Base-by-base conservation (phyloP, 371 early-diverging fungal species). In the Mortierella sp. region DNA sequence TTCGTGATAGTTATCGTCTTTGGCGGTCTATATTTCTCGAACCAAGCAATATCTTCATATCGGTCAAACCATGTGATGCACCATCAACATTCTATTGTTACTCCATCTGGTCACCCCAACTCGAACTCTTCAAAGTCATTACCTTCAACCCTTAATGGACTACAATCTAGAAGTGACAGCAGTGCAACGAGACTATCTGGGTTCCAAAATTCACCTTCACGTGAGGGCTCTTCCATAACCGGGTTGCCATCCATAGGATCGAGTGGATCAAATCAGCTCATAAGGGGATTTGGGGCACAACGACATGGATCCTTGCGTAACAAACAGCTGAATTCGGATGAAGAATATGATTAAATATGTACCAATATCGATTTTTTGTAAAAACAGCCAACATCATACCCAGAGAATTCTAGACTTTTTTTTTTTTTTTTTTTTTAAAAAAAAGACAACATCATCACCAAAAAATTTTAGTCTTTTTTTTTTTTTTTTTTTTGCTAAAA, bases 11-110 rank as follows among this genome's bases (percentile, higher is more conserved):
- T 80, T 10, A 10, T 80, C 45, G 59, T 80, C 19, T 64, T 80
- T 61, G 80, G 80, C 3, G 75, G 61, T 0, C 17, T 74, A 15
- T 74, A 73, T n/a, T 19, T 80, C 15, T 74, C 75, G n/a, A 80
- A 80, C 56, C 63, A 70, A 0, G 75, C 68, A 17, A 62, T 80
- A 19, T 70, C 74, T 1, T 62, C 80, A 7, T 80, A 80, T 29
- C 75, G 80, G 34, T 56, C 59, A 15, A 70, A 70, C n/a, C 70
- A 80, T 42, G 51, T 74, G 10, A 31, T 80, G 29, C 68, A 74
- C n/a, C 80, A 74, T 17, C 80, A 80, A 26, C 68, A 80, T 49
- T 29, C 60, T 0, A 45, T 68, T 6, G 62, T 64, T 8, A 22
- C 8, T 17, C 53, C 63, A 53, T 9, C 53, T 6, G 17, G 53